These are phyloP conservation scores for Multifurca ochricompacta DNA, from an alignment of 768 basidiomycete genomes.

Conservation along the genomic window DNA sequence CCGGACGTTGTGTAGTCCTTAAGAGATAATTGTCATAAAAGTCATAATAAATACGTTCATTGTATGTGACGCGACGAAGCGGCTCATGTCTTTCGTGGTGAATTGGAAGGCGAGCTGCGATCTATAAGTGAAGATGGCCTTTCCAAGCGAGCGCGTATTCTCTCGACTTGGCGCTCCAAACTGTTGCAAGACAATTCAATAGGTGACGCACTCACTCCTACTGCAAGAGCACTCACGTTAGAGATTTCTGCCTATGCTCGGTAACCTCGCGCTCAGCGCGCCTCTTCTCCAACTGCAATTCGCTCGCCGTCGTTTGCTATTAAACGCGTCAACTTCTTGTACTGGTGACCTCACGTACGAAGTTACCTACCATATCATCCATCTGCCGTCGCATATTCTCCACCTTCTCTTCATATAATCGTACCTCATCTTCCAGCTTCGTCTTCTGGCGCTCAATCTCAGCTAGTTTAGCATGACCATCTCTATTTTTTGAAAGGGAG, in stretches of 20 bases:
- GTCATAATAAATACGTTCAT: neutral
- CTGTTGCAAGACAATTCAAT: neutral
- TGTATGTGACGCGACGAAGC: neutral
- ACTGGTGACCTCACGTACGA: neutral
- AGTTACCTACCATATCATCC: constrained; percentile 49
- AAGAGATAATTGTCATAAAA: constrained; percentile 2
- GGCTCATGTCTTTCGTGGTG: constrained; percentile 28
- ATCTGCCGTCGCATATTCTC: constrained; percentile 47
- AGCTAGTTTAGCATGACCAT: constrained; percentile 44
- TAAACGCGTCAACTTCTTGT: constrained; percentile 4
- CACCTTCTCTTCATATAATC: constrained; percentile 51
- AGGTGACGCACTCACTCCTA: neutral
- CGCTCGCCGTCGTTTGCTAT: constrained; percentile 64
- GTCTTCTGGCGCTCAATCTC: constrained; percentile 56
- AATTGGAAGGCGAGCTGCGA: constrained; percentile 29
- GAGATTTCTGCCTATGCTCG: constrained; percentile 62
- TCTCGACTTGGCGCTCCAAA: constrained; percentile 59
- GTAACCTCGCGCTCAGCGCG: constrained; percentile 69
- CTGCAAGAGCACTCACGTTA: constrained; percentile 47
- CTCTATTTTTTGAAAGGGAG: constrained; percentile 36
- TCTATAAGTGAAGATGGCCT: constrained; percentile 38
- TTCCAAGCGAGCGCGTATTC: constrained; percentile 55
- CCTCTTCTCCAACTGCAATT: constrained; percentile 63
- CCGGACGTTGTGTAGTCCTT: constrained; percentile 7
- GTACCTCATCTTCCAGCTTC: constrained; percentile 61